Percentiles rank a stretch among this genome's conserved stretches.
Conservation (phyloP, 495 filamentous ascomycete species). For the Aspergillus coremiiformis region DNA sequence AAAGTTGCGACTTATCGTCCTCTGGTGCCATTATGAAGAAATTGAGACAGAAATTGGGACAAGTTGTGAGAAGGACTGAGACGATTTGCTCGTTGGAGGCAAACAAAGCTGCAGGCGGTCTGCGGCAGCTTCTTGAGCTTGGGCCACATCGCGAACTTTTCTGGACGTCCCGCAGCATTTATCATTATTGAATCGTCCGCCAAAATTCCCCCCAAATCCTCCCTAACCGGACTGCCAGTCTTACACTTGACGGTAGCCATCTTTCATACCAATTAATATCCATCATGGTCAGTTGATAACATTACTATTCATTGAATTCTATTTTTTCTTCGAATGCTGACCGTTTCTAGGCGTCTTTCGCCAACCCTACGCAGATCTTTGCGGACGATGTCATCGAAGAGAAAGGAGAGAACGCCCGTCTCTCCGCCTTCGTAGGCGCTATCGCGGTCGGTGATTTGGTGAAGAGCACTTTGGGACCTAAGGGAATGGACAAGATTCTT, state of each 20-base stretch:
- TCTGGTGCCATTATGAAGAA: conserved; percentile 25
- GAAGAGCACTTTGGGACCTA: conserved; percentile 93
- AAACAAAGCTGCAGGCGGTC: conserved; percentile 26
- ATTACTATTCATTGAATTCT: neutral
- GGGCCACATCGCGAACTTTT: conserved; percentile 39
- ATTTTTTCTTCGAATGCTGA: conserved; percentile 9
- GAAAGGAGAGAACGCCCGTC: conserved; percentile 98
- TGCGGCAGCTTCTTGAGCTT: conserved; percentile 24
- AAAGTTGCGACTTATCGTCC: conserved; percentile 15
- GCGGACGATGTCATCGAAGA: conserved; percentile 94
- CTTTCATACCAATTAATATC: conserved; percentile 7
- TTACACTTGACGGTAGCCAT: conserved; percentile 11
- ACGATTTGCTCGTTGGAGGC: neutral
- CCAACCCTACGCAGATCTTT: conserved; percentile 96
- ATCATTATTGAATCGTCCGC: conserved; percentile 17
- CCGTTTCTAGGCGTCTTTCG: conserved; percentile 42
- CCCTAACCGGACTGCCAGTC: conserved; percentile 19
- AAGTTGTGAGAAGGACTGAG: neutral
- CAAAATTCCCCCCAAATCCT: conserved; percentile 14
- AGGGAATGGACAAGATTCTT: conserved; percentile 99
- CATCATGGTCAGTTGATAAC: conserved; percentile 28
- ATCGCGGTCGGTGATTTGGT: conserved; percentile 96
- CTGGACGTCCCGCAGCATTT: conserved; percentile 19
- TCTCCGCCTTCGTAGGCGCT: conserved; percentile 92
- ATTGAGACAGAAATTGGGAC: neutral